Percentiles rank a stretch among this genome's conserved stretches.
Conservation (phyloP, 331 rosid genomes). For the Pyracantha coccinea region DNA sequence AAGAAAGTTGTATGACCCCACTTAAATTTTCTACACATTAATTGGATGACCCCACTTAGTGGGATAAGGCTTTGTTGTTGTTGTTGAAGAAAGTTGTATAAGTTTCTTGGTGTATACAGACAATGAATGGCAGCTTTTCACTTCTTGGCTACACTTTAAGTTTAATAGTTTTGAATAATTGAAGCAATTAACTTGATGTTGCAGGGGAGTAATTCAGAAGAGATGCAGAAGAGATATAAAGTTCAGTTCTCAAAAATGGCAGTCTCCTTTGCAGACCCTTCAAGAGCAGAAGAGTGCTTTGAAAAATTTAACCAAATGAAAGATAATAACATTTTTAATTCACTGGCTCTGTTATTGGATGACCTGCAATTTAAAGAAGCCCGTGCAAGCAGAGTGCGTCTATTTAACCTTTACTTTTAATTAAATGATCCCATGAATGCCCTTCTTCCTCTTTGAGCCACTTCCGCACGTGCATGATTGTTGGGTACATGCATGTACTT, state of each 20-base stretch:
- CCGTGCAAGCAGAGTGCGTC: slow-evolving; percentile 42
- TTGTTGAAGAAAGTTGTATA: background rate
- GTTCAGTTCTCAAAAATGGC: slow-evolving; percentile 50
- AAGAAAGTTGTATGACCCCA: background rate
- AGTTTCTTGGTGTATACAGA: background rate
- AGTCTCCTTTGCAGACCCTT: slow-evolving; percentile 62
- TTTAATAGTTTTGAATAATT: slow-evolving; percentile 8
- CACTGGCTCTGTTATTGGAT: slow-evolving; percentile 56
- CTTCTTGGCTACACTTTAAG: slow-evolving; percentile 5
- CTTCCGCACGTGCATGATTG: background rate
- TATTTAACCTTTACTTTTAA: slow-evolving; percentile 5
- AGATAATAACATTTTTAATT: slow-evolving; percentile 57
- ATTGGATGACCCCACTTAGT: too few species aligned
- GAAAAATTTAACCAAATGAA: slow-evolving; percentile 44
- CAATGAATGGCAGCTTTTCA: background rate
- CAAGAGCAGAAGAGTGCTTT: slow-evolving; percentile 35
- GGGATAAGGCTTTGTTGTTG: too few species aligned
- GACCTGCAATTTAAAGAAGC: slow-evolving; percentile 29
- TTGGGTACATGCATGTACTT: background rate
- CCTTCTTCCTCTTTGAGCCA: background rate
- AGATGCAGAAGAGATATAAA: slow-evolving; percentile 40
- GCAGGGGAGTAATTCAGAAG: slow-evolving; percentile 72
- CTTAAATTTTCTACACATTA: too few species aligned
- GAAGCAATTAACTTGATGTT: slow-evolving; percentile 9
- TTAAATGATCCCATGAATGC: background rate